Evolutionary conservation across 768 basidiomycete species (phyloP).

Genomic region (Suillus spraguei): DNA sequence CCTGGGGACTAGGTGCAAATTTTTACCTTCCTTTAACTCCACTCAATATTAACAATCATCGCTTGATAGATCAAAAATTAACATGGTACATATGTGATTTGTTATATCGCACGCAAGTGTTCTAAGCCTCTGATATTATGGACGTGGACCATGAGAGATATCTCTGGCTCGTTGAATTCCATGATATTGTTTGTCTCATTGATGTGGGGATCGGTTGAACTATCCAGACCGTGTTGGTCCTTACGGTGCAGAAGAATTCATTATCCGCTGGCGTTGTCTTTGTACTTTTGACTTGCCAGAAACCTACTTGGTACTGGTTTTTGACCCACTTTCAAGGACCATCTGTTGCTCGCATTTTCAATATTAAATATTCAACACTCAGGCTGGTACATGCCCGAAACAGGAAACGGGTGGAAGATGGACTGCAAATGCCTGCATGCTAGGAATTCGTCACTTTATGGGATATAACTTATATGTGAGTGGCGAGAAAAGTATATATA

Average conservation of each 20-base stretch:
- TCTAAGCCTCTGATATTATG: neutral
- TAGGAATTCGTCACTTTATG: neutral
- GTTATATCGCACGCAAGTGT: neutral
- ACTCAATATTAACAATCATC: neutral
- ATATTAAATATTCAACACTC: neutral
- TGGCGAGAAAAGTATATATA: neutral
- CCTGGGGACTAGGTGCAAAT: neutral
- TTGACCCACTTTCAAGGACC: neutral
- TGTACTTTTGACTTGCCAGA: neutral
- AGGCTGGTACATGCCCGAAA: neutral
- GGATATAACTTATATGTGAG: neutral
- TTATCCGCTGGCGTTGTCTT: neutral
- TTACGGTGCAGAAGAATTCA: neutral
- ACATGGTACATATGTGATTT: neutral
- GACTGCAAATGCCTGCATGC: neutral
- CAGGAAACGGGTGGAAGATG: neutral
- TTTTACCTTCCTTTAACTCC: neutral
- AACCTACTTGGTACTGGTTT: neutral
- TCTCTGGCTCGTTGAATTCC: neutral
- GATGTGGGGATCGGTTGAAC: neutral
- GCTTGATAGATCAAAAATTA: neutral
- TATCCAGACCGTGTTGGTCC: neutral
- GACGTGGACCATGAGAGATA: neutral
- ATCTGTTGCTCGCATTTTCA: neutral
- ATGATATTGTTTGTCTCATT: neutral